A percentile compares a stretch with the other conserved stretches of the same genome.
These are phyloP conservation scores for Pseudogymnoascus sp. DNA, from an alignment of 2,329 filamentous ascomycete species.

Conservation along the genomic window DNA sequence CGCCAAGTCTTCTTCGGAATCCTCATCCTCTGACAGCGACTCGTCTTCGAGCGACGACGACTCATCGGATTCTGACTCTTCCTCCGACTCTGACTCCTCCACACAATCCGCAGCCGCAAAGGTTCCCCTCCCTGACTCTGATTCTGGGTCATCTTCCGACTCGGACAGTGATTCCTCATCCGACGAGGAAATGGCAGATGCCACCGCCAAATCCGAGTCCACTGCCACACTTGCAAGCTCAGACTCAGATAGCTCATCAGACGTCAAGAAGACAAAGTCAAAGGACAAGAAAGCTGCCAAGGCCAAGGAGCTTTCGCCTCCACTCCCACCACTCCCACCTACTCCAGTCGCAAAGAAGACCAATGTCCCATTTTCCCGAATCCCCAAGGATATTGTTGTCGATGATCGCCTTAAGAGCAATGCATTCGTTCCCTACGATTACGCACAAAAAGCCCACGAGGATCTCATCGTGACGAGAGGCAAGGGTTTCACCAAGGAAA, in stretches of 20 bases:
- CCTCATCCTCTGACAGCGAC: slow-evolving; percentile 7
- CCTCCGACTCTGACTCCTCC: slow-evolving; percentile 21
- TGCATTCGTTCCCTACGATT: slow-evolving; percentile 73
- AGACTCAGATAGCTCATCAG: slow-evolving; percentile 18
- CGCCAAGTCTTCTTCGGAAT: background rate
- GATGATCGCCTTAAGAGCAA: slow-evolving; percentile 69
- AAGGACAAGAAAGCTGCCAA: slow-evolving; percentile 19
- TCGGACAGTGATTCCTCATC: slow-evolving; percentile 34
- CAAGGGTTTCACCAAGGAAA: slow-evolving; percentile 98
- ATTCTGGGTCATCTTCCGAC: slow-evolving; percentile 39
- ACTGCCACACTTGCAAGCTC: slow-evolving; percentile 43
- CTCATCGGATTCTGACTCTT: slow-evolving; percentile 14
- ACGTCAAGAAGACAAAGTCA: slow-evolving; percentile 16
- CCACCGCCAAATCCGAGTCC: slow-evolving; percentile 32
- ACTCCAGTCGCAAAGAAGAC: slow-evolving; percentile 37
- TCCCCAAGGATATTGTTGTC: slow-evolving; percentile 59
- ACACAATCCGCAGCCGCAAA: slow-evolving; percentile 16
- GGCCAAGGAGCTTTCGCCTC: slow-evolving; percentile 22
- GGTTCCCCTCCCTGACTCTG: slow-evolving; percentile 31
- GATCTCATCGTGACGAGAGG: slow-evolving; percentile 87
- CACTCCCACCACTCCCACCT: slow-evolving; percentile 25
- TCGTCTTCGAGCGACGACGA: background rate
- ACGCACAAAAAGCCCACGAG: slow-evolving; percentile 79
- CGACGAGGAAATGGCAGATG: slow-evolving; percentile 24
- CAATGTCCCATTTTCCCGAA: slow-evolving; percentile 69